Percentiles rank a stretch among this genome's conserved stretches.
Evolutionary conservation across 1,284 basidiomycete species (phyloP).

Genomic region (Cerrena zonata): DNA sequence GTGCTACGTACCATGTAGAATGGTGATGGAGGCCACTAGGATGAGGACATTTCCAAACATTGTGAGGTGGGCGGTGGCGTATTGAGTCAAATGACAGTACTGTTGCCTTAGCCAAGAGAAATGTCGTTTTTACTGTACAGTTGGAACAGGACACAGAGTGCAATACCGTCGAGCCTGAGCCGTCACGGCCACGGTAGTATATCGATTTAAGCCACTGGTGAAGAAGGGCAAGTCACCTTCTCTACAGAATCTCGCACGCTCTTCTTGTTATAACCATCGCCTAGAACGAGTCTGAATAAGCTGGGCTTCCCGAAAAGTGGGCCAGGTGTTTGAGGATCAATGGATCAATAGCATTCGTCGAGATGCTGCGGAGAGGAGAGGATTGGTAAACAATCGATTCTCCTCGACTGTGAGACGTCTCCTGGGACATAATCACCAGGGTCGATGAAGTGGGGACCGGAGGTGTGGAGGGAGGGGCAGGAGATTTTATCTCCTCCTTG

Average conservation of each 20-base stretch:
- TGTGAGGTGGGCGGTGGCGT: too few relatives aligned
- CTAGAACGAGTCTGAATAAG: background rate
- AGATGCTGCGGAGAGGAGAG: background rate
- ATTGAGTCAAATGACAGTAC: too few relatives aligned
- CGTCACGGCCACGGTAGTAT: too few relatives aligned
- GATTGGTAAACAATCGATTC: background rate
- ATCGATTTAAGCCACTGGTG: too few relatives aligned
- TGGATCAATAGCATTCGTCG: background rate
- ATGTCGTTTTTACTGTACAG: too few relatives aligned
- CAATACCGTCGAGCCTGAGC: too few relatives aligned
- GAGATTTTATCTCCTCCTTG: background rate
- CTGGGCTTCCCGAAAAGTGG: background rate
- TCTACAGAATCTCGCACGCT: too few relatives aligned
- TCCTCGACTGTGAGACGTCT: background rate
- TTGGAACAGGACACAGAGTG: too few relatives aligned
- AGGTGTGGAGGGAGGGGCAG: background rate
- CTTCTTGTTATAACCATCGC: background rate
- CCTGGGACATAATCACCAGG: background rate
- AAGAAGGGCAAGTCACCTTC: background rate
- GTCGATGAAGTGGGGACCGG: background rate
- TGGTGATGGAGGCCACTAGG: slow-evolving; percentile 20
- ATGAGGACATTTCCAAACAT: slow-evolving; percentile 27
- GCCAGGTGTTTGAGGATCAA: background rate
- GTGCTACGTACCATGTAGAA: slow-evolving; percentile 26
- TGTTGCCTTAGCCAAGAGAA: too few relatives aligned